Conservation (phyloP, 768 basidiomycete genomes). For the Grammothele lineata region DNA sequence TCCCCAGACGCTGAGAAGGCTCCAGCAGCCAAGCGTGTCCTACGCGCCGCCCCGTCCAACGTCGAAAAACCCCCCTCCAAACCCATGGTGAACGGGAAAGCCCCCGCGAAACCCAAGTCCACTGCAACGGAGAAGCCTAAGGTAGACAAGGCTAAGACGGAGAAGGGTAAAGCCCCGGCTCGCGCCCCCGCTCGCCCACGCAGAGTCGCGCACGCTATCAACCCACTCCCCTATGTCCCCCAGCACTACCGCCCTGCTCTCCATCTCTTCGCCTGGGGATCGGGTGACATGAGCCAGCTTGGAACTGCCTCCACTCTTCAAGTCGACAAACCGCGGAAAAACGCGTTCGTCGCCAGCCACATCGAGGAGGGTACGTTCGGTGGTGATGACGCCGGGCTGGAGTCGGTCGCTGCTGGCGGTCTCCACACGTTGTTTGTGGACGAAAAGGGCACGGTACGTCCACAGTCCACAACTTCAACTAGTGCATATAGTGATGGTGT, state of each 20-base stretch:
- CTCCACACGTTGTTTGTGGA: conserved; percentile 88
- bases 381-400: conserved; percentile 69
- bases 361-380: conserved; percentile 72
- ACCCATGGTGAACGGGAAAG: conserved; percentile 5
- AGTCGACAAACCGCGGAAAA: conserved; percentile 70
- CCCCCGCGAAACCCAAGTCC: conserved; percentile 6
- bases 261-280: conserved; percentile 83
- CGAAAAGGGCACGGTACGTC: conserved; percentile 84
- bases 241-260: conserved; percentile 58
- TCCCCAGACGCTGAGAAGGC: conserved; percentile 10
- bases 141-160: conserved; percentile 4
- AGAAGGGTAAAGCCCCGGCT: not conserved
- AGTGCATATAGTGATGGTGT: not conserved
- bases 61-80: conserved; percentile 7
- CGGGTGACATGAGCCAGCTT: conserved; percentile 93
- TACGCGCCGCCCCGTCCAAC: conserved; percentile 12
- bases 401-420: conserved; percentile 77
- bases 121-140: conserved; percentile 9
- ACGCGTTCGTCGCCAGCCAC: conserved; percentile 71
- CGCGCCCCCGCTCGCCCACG: conserved; percentile 9
- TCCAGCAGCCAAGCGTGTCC: conserved; percentile 12
- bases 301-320: conserved; percentile 77
- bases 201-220: conserved; percentile 30
- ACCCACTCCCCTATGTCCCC: conserved; percentile 58
- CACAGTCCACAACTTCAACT: conserved; percentile 2